Conservation (phyloP, 768 basidiomycete genomes). For the Termitomyces sp. region DNA sequence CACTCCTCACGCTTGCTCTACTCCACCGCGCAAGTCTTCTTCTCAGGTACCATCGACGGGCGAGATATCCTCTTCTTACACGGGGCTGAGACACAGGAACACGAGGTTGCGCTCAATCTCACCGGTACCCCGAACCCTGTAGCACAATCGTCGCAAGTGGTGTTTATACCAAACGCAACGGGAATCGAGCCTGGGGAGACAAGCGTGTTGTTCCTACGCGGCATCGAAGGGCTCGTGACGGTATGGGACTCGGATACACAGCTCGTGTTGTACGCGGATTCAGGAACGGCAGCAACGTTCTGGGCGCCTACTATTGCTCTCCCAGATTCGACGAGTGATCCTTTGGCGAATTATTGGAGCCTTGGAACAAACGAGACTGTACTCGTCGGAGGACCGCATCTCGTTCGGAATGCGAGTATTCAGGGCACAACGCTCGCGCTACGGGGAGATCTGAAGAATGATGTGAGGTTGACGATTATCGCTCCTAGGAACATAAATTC, state of each 20-base stretch:
- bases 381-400: conserved; percentile 64
- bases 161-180: conserved; percentile 24
- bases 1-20: conserved; percentile 53
- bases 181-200: conserved; percentile 28
- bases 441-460: conserved; percentile 65
- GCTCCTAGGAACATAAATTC: conserved; percentile 50
- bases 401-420: conserved; percentile 57
- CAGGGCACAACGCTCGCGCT: conserved; percentile 53
- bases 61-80: conserved; percentile 66
- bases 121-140: conserved; percentile 44
- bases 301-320: conserved; percentile 69
- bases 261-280: conserved; percentile 68
- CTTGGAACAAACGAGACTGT: conserved; percentile 71
- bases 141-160: conserved; percentile 28
- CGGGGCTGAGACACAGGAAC: conserved; percentile 53
- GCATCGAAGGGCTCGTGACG: conserved; percentile 56
- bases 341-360: conserved; percentile 65
- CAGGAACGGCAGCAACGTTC: conserved; percentile 65
- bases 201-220: conserved; percentile 54
- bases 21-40: conserved; percentile 74
- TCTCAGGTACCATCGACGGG: conserved; percentile 57
- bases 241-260: conserved; percentile 67
- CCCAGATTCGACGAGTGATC: conserved; percentile 23
- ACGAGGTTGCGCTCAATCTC: conserved; percentile 50
- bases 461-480: conserved; percentile 59